A percentile compares a stretch with the other conserved stretches of the same genome.
phyloP scores from a whole-genome alignment of 768 basidiomycete genomes.

The Pleurotus eryngii region DNA sequence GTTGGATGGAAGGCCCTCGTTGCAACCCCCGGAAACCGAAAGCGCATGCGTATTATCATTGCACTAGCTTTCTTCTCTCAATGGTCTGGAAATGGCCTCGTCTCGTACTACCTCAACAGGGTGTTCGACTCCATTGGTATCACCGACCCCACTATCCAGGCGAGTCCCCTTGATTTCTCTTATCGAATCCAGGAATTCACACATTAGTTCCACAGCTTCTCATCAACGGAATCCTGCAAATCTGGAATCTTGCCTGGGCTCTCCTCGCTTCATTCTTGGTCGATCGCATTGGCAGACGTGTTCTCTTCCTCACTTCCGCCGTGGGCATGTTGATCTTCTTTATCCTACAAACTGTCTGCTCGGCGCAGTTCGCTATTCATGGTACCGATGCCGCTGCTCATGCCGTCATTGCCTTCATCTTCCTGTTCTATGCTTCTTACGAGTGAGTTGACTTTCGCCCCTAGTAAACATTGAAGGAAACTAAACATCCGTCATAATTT shows the following conservation, averaged over 20 bases:
- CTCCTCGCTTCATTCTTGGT: conserved; percentile 43
- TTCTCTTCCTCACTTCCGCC: conserved; percentile 44
- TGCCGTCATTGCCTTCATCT: conserved; percentile 59
- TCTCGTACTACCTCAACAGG: conserved; percentile 59
- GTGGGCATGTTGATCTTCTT: conserved; percentile 45
- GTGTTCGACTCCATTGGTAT: conserved; percentile 49
- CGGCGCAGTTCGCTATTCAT: conserved; percentile 22
- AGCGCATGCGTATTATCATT: conserved; percentile 52
- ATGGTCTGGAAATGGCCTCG: conserved; percentile 30
- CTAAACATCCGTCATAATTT: not conserved
- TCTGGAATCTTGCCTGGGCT: conserved; percentile 53
- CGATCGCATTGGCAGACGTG: conserved; percentile 47
- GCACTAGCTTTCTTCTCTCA: conserved; percentile 60
- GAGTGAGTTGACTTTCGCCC: conserved; percentile 33
- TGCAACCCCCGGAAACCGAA: conserved; percentile 48
- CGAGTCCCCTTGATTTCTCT: conserved; percentile 17
- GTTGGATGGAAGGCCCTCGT: conserved; percentile 44
- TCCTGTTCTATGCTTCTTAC: conserved; percentile 55
- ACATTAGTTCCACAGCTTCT: conserved; percentile 37
- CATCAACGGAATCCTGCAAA: conserved; percentile 52
- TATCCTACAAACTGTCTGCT: conserved; percentile 44
- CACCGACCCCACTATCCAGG: conserved; percentile 13
- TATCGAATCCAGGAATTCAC: conserved; percentile 3
- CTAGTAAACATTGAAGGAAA: not conserved
- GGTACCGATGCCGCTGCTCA: conserved; percentile 33